Percentiles rank a stretch among this genome's conserved stretches.
phyloP scores from a whole-genome alignment of 306 rosid species.

The Lithocarpus polystachyus region DNA sequence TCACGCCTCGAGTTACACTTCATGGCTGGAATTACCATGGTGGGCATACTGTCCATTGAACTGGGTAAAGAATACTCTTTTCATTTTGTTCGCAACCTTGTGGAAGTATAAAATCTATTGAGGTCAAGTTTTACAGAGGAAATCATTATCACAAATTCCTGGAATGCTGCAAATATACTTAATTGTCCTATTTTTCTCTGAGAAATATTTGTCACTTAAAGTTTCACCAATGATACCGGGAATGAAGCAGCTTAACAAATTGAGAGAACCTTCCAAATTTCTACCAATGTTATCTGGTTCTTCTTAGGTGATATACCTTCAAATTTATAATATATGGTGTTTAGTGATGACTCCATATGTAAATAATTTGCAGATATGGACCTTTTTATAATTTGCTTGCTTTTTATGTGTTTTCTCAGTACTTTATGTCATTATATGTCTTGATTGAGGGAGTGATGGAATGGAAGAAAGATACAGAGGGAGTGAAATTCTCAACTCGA shows the following conservation, averaged over 20 bases:
- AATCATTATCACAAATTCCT: not conserved
- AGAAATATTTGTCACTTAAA: not conserved
- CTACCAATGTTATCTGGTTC: not conserved
- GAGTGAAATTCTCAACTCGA: too few relatives aligned
- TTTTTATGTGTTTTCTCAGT: not conserved
- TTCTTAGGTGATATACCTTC: not conserved
- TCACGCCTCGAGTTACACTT: constrained; percentile 64
- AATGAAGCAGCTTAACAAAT: not conserved
- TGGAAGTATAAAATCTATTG: not conserved
- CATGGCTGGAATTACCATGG: constrained; percentile 67
- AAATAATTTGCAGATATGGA: not conserved
- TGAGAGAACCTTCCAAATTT: not conserved
- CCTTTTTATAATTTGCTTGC: not conserved
- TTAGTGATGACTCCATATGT: not conserved
- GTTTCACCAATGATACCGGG: not conserved
- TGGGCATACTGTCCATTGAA: constrained; percentile 28
- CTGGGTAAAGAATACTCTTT: not conserved
- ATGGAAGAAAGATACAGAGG: too few relatives aligned
- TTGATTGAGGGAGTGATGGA: not conserved
- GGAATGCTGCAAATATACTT: too few relatives aligned
- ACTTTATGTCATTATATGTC: not conserved
- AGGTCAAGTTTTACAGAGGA: not conserved
- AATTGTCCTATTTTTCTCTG: not conserved
- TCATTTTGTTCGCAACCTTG: not conserved
- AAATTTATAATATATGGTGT: not conserved